Percentiles rank a stretch among this genome's conserved stretches.
phyloP scores from a whole-genome alignment of 345 rosid species.

The Salix purpurea region DNA sequence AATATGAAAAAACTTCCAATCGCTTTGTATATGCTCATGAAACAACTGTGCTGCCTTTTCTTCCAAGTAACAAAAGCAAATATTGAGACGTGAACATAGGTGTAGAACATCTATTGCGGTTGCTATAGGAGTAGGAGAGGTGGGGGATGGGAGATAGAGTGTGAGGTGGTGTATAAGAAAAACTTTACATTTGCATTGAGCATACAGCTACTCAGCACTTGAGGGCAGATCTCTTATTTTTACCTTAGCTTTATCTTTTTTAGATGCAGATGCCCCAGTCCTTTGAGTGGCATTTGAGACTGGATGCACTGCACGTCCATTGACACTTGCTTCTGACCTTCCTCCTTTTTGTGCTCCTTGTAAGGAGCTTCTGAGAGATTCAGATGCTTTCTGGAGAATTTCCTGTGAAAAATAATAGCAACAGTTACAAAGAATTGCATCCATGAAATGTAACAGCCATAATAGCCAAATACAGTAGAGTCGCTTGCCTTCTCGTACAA shows the following conservation, averaged over 20 bases:
- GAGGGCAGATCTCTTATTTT: not conserved
- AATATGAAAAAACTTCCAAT: not conserved
- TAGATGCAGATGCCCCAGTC: slow-evolving; percentile 34
- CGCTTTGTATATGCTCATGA: not conserved
- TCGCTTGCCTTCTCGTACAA: slow-evolving; percentile 60
- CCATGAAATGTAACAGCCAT: not conserved
- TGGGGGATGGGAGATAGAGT: too few relatives aligned
- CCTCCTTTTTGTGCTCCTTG: slow-evolving; percentile 39
- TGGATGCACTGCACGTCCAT: slow-evolving; percentile 27
- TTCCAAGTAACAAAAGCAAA: not conserved
- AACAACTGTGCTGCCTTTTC: not conserved
- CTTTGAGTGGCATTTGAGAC: slow-evolving; percentile 27
- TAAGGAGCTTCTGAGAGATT: slow-evolving; percentile 46
- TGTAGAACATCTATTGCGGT: not conserved
- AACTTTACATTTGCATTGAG: not conserved
- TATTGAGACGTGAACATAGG: not conserved
- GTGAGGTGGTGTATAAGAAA: not conserved
- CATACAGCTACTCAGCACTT: not conserved
- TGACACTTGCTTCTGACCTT: slow-evolving; percentile 36
- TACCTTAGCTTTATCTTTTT: slow-evolving; percentile 49
- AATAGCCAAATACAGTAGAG: not conserved
- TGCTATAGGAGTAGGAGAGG: not conserved
- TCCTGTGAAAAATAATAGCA: slow-evolving; percentile 35
- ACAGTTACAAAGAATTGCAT: not conserved
- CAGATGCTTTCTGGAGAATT: slow-evolving; percentile 56